Conservation (phyloP, 2,329 filamentous ascomycete species). For the Phialophora verrucosa region DNA sequence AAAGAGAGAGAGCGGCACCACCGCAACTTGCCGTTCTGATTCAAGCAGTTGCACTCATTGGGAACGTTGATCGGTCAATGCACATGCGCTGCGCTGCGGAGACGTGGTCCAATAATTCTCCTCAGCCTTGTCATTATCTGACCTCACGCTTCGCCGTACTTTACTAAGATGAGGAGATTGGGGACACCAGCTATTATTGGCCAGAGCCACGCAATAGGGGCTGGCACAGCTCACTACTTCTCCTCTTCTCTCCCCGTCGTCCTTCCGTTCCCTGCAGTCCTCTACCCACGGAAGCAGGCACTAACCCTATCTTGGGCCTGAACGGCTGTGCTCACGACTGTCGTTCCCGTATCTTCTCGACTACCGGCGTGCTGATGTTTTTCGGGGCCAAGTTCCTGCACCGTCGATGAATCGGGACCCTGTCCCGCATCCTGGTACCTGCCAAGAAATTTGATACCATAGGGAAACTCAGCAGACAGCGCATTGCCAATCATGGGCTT, state of each 20-base stretch:
- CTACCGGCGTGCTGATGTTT: background rate
- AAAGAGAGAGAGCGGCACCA: slow-evolving; percentile 19
- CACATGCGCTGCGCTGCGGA: slow-evolving; percentile 11
- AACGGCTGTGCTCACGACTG: background rate
- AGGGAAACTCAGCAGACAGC: too few relatives aligned
- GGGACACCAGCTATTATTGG: background rate
- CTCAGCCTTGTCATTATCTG: slow-evolving; percentile 18
- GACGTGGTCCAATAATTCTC: slow-evolving; percentile 18
- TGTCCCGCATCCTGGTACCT: too few relatives aligned
- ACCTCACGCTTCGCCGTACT: background rate
- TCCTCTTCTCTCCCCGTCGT: background rate
- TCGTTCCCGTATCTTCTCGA: background rate
- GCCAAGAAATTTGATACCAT: too few relatives aligned
- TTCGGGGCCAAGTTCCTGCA: background rate
- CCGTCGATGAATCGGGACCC: background rate
- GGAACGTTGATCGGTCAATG: background rate
- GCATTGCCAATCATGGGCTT: too few relatives aligned
- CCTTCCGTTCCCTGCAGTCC: too few relatives aligned
- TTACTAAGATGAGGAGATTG: background rate
- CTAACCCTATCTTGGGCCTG: too few relatives aligned
- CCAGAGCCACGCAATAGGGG: background rate
- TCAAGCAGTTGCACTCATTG: slow-evolving; percentile 24
- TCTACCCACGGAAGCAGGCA: background rate
- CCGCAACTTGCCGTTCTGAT: slow-evolving; percentile 1
- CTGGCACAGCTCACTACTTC: background rate